These are phyloP conservation scores for Rostrohypoxylon terebratum DNA, from an alignment of 495 filamentous ascomycete species.

Conservation along the genomic window DNA sequence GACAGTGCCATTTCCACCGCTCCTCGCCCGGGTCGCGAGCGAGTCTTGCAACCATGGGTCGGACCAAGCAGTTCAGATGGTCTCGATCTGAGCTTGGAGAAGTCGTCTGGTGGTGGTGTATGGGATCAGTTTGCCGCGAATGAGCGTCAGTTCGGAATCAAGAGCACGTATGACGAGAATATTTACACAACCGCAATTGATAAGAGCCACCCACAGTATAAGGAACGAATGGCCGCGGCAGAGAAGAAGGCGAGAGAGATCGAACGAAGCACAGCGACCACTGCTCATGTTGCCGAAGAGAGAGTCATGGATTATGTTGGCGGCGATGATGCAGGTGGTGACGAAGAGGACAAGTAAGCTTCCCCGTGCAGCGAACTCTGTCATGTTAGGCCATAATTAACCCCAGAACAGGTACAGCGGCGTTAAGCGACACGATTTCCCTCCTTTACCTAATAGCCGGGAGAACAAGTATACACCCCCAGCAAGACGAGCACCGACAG, in stretches of 20 bases:
- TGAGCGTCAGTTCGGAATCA: conserved; percentile 85
- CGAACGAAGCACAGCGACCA: conserved; percentile 73
- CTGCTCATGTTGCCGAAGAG: conserved; percentile 89
- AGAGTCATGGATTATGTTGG: conserved; percentile 72
- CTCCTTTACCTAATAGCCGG: conserved; percentile 64
- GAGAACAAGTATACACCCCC: conserved; percentile 92
- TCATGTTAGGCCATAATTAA: conserved; percentile 45
- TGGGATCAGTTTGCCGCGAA: conserved; percentile 98
- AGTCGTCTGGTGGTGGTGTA: conserved; percentile 54
- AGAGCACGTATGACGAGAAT: conserved; percentile 89
- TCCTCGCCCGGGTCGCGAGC: conserved; percentile 73
- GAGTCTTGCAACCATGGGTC: conserved; percentile 86
- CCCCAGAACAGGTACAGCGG: conserved; percentile 79
- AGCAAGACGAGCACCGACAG: conserved; percentile 80
- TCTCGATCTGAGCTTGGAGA: conserved; percentile 77
- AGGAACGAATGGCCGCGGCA: conserved; percentile 78
- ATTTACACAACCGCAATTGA: conserved; percentile 94
- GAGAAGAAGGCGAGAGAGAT: conserved; percentile 91
- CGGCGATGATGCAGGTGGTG: conserved; percentile 67
- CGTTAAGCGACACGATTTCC: conserved; percentile 80
- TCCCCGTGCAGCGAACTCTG: conserved; percentile 11
- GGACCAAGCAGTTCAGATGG: conserved; percentile 69
- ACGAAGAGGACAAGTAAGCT: conserved; percentile 90
- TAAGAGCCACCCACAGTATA: conserved; percentile 81
- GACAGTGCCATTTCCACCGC: conserved; percentile 89